A percentile compares a stretch with the other conserved stretches of the same genome.
These are phyloP conservation scores for Entophlyctis helioformis DNA, from an alignment of 192 early-diverging fungal species.

Conservation along the genomic window DNA sequence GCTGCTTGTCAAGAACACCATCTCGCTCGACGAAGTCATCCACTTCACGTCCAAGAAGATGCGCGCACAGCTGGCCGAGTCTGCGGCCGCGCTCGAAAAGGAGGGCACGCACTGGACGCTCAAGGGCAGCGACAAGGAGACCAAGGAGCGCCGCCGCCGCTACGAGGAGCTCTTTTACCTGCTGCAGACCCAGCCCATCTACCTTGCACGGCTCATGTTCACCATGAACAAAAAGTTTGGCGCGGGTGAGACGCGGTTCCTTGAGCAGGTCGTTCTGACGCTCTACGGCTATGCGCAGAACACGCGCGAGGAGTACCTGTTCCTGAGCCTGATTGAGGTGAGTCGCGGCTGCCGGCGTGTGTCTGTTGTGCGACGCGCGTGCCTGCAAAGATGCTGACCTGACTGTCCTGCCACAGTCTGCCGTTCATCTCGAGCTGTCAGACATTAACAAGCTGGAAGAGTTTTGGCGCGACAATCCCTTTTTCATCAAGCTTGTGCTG, in stretches of 20 bases:
- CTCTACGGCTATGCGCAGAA: constrained; percentile 97
- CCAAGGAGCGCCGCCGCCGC: constrained; percentile 54
- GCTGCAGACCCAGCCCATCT: constrained; percentile 90
- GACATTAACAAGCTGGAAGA: constrained; percentile 74
- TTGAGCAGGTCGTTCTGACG: constrained; percentile 83
- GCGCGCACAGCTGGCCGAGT: constrained; percentile 7
- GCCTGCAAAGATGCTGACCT: not conserved
- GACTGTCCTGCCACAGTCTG: constrained; percentile 5
- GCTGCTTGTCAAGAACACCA: constrained; percentile 87
- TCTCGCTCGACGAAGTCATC: constrained; percentile 89
- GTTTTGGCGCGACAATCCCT: constrained; percentile 88
- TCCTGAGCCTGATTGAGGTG: constrained; percentile 87
- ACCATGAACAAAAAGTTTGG: constrained; percentile 69
- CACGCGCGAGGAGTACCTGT: constrained; percentile 86
- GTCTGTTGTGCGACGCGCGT: not conserved
- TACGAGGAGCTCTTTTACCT: constrained; percentile 96
- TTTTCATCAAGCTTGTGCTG: constrained; percentile 93
- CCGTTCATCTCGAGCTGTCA: constrained; percentile 82
- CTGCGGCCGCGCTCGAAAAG: constrained; percentile 15
- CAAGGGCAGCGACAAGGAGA: constrained; percentile 77
- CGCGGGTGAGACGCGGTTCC: constrained; percentile 60
- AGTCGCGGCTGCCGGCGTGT: not conserved
- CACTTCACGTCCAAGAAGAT: constrained; percentile 44
- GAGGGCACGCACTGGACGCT: constrained; percentile 47
- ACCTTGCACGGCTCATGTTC: constrained; percentile 81